A percentile compares a stretch with the other conserved stretches of the same genome.
phyloP scores from a whole-genome alignment of 495 filamentous ascomycete genomes.

The Paragyromitra xinjiangensis region DNA sequence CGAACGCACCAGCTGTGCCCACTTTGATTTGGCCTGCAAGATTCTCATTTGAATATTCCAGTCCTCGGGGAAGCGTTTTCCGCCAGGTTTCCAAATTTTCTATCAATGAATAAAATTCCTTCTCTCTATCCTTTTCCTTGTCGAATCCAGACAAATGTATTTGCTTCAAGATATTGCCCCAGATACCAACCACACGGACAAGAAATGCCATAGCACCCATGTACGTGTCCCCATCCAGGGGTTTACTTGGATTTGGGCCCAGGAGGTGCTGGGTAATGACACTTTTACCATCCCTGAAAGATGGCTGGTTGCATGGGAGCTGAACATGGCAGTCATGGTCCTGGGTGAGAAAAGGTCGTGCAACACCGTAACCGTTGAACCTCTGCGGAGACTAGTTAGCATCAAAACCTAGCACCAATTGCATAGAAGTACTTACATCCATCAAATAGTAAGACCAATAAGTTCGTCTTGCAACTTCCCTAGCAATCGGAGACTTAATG shows the following conservation, averaged over 20 bases:
- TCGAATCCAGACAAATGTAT: slow-evolving; percentile 56
- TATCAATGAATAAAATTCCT: slow-evolving; percentile 48
- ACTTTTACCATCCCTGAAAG: slow-evolving; percentile 52
- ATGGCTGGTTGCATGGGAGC: slow-evolving; percentile 56
- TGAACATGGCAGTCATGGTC: slow-evolving; percentile 58
- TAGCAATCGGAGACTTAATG: slow-evolving; percentile 41
- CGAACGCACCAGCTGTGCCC: slow-evolving; percentile 56
- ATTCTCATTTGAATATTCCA: slow-evolving; percentile 57
- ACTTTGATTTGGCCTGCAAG: slow-evolving; percentile 57
- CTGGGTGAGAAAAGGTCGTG: slow-evolving; percentile 57
- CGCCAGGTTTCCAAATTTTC: slow-evolving; percentile 53
- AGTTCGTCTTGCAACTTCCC: slow-evolving; percentile 54
- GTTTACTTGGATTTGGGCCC: slow-evolving; percentile 52
- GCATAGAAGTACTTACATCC: slow-evolving; percentile 53
- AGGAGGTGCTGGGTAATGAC: slow-evolving; percentile 55
- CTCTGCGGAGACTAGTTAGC: slow-evolving; percentile 45
- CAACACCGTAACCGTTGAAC: slow-evolving; percentile 57
- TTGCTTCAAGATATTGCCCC: slow-evolving; percentile 57
- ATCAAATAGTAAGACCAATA: slow-evolving; percentile 58
- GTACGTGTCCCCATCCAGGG: slow-evolving; percentile 37
- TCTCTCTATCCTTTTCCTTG: slow-evolving; percentile 32
- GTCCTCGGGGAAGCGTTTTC: slow-evolving; percentile 48
- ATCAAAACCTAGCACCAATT: neutral
- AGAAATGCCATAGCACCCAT: slow-evolving; percentile 58
- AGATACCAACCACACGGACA: slow-evolving; percentile 56